These are phyloP conservation scores for Komagataea norvegica DNA, from an alignment of 1,139 yeast species.

Conservation along the genomic window DNA sequence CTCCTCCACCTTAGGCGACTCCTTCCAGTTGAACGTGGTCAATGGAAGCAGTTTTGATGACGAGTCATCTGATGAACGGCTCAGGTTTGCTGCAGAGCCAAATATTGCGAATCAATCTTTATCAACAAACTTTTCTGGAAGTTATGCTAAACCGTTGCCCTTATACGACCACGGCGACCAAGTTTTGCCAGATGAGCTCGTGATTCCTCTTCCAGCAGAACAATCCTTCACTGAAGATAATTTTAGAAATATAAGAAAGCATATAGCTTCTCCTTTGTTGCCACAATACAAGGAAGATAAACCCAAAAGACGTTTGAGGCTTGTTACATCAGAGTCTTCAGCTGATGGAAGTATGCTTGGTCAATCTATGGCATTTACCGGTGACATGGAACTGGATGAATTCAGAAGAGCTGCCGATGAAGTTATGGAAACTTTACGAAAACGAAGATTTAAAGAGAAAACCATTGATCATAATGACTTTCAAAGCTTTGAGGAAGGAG, in stretches of 20 bases:
- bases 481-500: slow-evolving; percentile 14
- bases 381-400: neutral
- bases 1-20: slow-evolving; percentile 5
- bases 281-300: too few relatives aligned
- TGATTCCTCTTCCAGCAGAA: neutral
- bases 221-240: neutral
- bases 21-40: slow-evolving; percentile 9
- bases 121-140: neutral
- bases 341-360: slow-evolving; percentile 5
- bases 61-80: slow-evolving; percentile 5
- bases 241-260: too few relatives aligned
- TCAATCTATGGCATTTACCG: neutral
- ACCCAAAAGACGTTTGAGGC: slow-evolving; percentile 14
- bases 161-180: slow-evolving; percentile 5
- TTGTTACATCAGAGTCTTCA: slow-evolving; percentile 21
- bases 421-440: neutral
- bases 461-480: slow-evolving; percentile 17
- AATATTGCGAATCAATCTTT: neutral
- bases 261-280: too few relatives aligned
- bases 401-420: neutral
- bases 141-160: slow-evolving; percentile 2
- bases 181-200: slow-evolving; percentile 8
- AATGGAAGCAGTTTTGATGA: slow-evolving; percentile 6
- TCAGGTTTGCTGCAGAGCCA: too few relatives aligned
- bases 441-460: slow-evolving; percentile 3